Percentiles rank a stretch among this genome's conserved stretches.
These are phyloP conservation scores for Wickerhamiella bombiphila DNA, from an alignment of 805 yeast genomes.

Conservation along the genomic window DNA sequence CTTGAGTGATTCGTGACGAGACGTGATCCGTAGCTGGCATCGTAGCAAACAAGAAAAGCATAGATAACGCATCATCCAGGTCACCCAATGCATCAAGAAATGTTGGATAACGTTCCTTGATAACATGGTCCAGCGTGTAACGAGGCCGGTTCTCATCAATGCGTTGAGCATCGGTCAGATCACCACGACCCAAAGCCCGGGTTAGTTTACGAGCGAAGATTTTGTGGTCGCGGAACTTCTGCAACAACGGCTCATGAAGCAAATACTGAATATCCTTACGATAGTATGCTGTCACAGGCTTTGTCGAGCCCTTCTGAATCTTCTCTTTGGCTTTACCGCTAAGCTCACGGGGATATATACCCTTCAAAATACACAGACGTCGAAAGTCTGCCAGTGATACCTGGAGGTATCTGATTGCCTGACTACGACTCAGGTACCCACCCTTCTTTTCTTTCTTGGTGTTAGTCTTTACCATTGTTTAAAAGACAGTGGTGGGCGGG, in stretches of 20 bases:
- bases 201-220: slow-evolving; percentile 83
- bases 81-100: slow-evolving; percentile 86
- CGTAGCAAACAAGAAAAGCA: slow-evolving; percentile 84
- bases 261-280: slow-evolving; percentile 87
- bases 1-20: slow-evolving; percentile 65
- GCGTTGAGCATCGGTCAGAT: slow-evolving; percentile 72
- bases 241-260: slow-evolving; percentile 85
- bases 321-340: slow-evolving; percentile 92
- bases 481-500: too few relatives aligned
- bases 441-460: slow-evolving; percentile 12
- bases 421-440: slow-evolving; percentile 75
- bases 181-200: slow-evolving; percentile 83
- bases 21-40: slow-evolving; percentile 88
- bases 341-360: slow-evolving; percentile 71
- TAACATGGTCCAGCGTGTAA: slow-evolving; percentile 76
- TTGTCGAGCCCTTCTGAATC: slow-evolving; percentile 96
- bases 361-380: slow-evolving; percentile 93
- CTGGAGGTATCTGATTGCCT: slow-evolving; percentile 83
- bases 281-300: slow-evolving; percentile 88
- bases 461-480: slow-evolving; percentile 14
- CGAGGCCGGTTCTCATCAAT: slow-evolving; percentile 69
- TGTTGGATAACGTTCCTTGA: slow-evolving; percentile 91
- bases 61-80: slow-evolving; percentile 85
- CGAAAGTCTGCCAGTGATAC: slow-evolving; percentile 86
- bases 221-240: slow-evolving; percentile 88